Conservation (phyloP, 1,284 basidiomycete species). For the Sutorius eximius region DNA sequence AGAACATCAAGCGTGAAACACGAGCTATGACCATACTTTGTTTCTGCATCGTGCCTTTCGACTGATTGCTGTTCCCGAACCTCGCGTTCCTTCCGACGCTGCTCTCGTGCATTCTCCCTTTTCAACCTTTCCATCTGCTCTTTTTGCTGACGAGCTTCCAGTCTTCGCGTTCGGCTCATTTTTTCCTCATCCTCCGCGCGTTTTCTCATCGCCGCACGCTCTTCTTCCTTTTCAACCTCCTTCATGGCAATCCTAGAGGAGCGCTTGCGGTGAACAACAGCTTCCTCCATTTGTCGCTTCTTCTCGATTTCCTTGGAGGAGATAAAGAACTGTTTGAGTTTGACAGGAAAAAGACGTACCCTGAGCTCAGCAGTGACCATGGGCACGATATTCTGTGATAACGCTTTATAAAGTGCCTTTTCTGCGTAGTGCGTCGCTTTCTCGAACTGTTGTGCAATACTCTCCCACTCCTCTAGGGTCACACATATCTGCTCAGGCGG, state of each 20-base stretch:
- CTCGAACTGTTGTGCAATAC: conserved; percentile 68
- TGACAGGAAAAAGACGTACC: conserved; percentile 18
- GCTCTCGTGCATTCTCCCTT: conserved; percentile 56
- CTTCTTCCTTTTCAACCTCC: conserved; percentile 72
- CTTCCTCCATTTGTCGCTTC: conserved; percentile 62
- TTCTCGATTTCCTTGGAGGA: conserved; percentile 58
- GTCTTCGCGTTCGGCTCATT: conserved; percentile 56
- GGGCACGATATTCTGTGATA: conserved; percentile 68
- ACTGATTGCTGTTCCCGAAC: conserved; percentile 28
- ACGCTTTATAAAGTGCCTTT: conserved; percentile 69
- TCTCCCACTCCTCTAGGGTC: conserved; percentile 80
- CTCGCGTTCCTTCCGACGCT: conserved; percentile 52
- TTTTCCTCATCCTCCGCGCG: conserved; percentile 67
- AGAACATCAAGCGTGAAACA: conserved; percentile 13
- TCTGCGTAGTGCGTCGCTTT: conserved; percentile 78
- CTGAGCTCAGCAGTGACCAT: conserved; percentile 60
- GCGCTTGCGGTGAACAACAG: conserved; percentile 76
- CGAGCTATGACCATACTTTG: conserved; percentile 12
- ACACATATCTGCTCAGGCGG: conserved; percentile 61
- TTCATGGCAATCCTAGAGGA: conserved; percentile 80
- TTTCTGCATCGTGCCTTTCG: conserved; percentile 6
- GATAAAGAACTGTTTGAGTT: conserved; percentile 5
- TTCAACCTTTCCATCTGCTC: conserved; percentile 63
- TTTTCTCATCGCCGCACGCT: conserved; percentile 50
- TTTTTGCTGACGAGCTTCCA: conserved; percentile 62